Base-by-base conservation (phyloP, 2,329 filamentous ascomycete species). In the Aspergillaceae sp. region DNA sequence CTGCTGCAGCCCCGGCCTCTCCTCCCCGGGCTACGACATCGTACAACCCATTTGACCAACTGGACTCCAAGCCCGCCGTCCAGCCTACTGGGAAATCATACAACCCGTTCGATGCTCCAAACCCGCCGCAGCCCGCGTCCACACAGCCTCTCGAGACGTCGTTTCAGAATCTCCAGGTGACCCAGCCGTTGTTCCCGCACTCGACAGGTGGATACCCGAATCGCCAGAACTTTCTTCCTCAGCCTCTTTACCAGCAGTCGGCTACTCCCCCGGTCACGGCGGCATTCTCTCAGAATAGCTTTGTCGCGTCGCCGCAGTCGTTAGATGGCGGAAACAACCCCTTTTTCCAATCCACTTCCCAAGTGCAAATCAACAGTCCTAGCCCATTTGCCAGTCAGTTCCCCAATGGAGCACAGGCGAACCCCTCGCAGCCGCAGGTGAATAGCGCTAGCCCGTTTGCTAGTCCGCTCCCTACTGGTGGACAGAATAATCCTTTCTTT, bases 141-240 rank as follows among this genome's bases (percentile, higher is more conserved):
- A 52, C 54, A n/a, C 58, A 59, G 51, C 53, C 62, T 7, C 65
- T 89, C 11, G 80, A 82, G 51, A 79, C 85, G 56, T 80, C 85
- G 1, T 86, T 95, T 58, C 83, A 90, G 60, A 81, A 79, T 51
- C 75, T 95, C 66, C 82, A 86, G 34, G 70, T 94, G 2, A 80
- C 79, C 7, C 80, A 81, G 54, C 79, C 79, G 34, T 71, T 89
- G 29, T 89, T 90, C 61, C 84, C 86, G 5, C 81, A 89, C 58
- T 82, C 83, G 45, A 90, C 86, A 1, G 85, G 86, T 45, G 86
- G 73, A 46, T 76, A 74, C 55, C 36, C 70, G 5, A 64, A 57
- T 43, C 67, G 69, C 45, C 68, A 70, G 46, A 59, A 63, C 34
- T 63, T 68, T 26, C 51, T 63, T 43, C 63, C 65, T 41, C 67